A percentile compares a stretch with the other conserved stretches of the same genome.
phyloP scores from a whole-genome alignment of 2,329 filamentous ascomycete genomes.

The Orbilia javanica region DNA sequence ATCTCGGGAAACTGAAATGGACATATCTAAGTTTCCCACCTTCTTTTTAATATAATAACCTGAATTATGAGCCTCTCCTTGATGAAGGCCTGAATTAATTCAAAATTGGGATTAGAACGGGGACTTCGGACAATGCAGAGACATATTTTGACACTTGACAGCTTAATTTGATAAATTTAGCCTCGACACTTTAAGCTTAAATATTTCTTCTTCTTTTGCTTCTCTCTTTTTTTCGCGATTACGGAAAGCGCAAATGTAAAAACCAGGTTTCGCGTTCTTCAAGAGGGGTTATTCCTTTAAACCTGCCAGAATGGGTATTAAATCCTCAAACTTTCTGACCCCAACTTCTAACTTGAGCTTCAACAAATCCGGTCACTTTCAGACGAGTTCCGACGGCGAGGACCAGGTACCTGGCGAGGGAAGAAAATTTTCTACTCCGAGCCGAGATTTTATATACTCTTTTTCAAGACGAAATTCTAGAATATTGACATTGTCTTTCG shows the following conservation, averaged over 20 bases:
- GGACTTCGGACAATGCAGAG: not conserved
- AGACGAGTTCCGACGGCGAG: conserved; percentile 6
- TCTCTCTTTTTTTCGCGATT: conserved; percentile 11
- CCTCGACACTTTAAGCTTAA: not conserved
- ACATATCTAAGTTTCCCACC: not conserved
- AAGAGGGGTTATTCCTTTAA: not conserved
- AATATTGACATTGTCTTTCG: too few species aligned
- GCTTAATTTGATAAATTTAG: conserved; percentile 4
- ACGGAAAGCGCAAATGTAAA: not conserved
- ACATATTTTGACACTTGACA: conserved; percentile 1
- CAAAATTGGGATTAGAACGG: not conserved
- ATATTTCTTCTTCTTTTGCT: not conserved
- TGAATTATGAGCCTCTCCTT: not conserved
- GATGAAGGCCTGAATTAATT: conserved; percentile 12
- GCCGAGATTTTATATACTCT: too few species aligned
- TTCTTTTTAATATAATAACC: not conserved
- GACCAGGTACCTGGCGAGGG: not conserved
- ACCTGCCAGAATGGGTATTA: not conserved
- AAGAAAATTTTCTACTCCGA: not conserved
- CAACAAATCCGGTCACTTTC: conserved; percentile 11
- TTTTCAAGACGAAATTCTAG: too few species aligned
- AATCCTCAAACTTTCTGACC: not conserved
- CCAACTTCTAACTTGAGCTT: conserved; percentile 6
- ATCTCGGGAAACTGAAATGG: not conserved
- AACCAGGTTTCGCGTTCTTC: conserved; percentile 16